Base-by-base conservation (phyloP, 495 filamentous ascomycete species). In the Penicillium maclennaniae region DNA sequence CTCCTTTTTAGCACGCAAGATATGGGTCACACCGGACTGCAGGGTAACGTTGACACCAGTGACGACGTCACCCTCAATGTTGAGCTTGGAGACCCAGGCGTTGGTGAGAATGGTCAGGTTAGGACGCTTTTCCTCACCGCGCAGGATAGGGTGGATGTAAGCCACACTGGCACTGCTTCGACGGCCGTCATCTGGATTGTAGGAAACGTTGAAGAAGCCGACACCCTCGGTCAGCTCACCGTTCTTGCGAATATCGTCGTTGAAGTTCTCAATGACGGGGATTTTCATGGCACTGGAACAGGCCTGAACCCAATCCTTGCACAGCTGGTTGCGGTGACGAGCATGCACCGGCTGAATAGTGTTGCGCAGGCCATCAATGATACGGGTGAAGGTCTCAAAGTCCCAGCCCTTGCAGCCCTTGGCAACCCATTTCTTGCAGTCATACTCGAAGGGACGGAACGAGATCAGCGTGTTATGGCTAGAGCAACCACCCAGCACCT, bases 391-490 rank as follows among this genome's bases (percentile, higher is more conserved):
- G 49, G 81, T 86, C 65, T 83, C 77, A 72, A 92, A 91, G 58
- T 79, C 80, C 89, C 89, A 93, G 53, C 87, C 87, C 58, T 76
- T 81, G 69, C 83, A 87, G 23, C 88, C 89, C 46, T 84, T 74
- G 57, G 79, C 71, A 47, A 85, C 79, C 89, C 89, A 93, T 57
- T 81, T 70, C 45, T 84, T 74, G 69, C 84, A 79, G 66, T 93
- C 88, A 71, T 88, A 87, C 65, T 87, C 81, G 62, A 92, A 92
- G 4, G 88, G 87, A 19, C 88, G 81, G 76, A 91, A 92, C 5
- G 86, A 89, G 63, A 93, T 91, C 48, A 92, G 76, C 25, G 89
- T 92, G 64, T 93, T 93, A 76, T 93, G 89, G 43, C 84, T 87
- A 20, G 87, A 90, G 77, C 89, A 93, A 49, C 89, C 89, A 56